Evolutionary conservation across 2,329 filamentous ascomycete genomes (phyloP).

Genomic region (Ophiostoma ulmi): DNA sequence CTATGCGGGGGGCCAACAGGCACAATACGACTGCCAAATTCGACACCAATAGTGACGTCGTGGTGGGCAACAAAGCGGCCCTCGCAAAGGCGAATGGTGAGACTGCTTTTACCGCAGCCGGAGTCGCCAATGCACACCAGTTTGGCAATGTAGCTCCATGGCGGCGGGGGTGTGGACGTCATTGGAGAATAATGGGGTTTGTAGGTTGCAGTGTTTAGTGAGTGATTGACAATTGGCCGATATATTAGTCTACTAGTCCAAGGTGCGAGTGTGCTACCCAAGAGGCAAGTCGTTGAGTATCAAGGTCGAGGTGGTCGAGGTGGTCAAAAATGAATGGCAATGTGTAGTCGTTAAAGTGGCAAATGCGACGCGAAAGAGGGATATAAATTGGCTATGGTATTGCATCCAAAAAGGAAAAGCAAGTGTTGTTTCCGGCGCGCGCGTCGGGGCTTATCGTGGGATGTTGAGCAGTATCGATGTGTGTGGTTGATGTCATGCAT

Average conservation of each 20-base stretch:
- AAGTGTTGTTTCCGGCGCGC: background rate
- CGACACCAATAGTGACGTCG: conserved; percentile 95
- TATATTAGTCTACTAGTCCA: too few relatives aligned
- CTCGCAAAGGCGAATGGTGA: conserved; percentile 94
- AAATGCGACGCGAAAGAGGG: background rate
- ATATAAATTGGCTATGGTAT: background rate
- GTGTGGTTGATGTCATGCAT: conserved; percentile 8
- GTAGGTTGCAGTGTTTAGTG: background rate
- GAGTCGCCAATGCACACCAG: conserved; percentile 97
- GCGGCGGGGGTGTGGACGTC: conserved; percentile 47
- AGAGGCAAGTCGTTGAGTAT: background rate
- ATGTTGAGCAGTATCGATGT: background rate
- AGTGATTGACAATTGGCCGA: background rate
- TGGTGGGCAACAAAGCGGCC: conserved; percentile 90
- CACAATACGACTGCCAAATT: conserved; percentile 90
- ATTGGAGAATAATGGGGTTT: conserved; percentile 36
- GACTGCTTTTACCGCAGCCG: conserved; percentile 88
- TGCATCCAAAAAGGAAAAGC: background rate
- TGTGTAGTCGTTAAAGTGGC: background rate
- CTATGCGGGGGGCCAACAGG: conserved; percentile 80
- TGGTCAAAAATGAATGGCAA: background rate
- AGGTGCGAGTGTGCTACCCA: background rate
- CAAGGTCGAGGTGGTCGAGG: background rate
- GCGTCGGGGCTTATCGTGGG: background rate
- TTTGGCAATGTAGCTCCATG: conserved; percentile 99